These are phyloP conservation scores for Petunia secreta DNA, from an alignment of 257 asterid genomes.

Conservation along the genomic window DNA sequence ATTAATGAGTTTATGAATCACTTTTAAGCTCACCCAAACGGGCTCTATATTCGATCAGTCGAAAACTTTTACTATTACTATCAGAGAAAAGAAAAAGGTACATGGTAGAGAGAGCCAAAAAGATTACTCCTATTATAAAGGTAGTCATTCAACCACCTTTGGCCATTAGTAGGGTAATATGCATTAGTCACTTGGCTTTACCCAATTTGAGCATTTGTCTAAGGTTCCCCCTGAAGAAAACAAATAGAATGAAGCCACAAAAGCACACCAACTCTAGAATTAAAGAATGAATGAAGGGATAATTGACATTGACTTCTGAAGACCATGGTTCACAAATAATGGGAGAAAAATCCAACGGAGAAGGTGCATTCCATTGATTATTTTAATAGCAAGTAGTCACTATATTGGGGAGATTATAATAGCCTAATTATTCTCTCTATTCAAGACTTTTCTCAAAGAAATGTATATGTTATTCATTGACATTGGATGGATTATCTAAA, in stretches of 20 bases:
- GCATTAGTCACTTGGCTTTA: slow-evolving; percentile 30
- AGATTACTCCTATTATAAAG: neutral
- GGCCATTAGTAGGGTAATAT: slow-evolving; percentile 20
- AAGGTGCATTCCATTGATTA: slow-evolving; percentile 68
- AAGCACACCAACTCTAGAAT: slow-evolving; percentile 47
- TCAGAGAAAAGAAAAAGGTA: neutral
- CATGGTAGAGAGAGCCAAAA: neutral
- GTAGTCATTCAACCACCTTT: slow-evolving; percentile 27
- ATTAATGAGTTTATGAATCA: too few species aligned
- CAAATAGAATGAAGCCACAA: slow-evolving; percentile 50
- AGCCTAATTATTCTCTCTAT: neutral
- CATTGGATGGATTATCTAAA: neutral
- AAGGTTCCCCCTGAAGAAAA: slow-evolving; percentile 45
- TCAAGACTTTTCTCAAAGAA: neutral
- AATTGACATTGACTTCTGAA: slow-evolving; percentile 50
- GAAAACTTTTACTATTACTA: neutral
- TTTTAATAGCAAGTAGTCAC: slow-evolving; percentile 15
- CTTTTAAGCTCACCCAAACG: too few species aligned
- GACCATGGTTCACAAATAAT: slow-evolving; percentile 35
- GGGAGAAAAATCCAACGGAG: slow-evolving; percentile 63
- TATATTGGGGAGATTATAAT: slow-evolving; percentile 10
- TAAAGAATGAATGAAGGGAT: slow-evolving; percentile 45
- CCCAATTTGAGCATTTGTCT: slow-evolving; percentile 46
- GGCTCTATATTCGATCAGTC: neutral
- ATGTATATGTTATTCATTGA: slow-evolving; percentile 16